phyloP scores from a whole-genome alignment of 441 rosid species.

The Geranium incanum region DNA sequence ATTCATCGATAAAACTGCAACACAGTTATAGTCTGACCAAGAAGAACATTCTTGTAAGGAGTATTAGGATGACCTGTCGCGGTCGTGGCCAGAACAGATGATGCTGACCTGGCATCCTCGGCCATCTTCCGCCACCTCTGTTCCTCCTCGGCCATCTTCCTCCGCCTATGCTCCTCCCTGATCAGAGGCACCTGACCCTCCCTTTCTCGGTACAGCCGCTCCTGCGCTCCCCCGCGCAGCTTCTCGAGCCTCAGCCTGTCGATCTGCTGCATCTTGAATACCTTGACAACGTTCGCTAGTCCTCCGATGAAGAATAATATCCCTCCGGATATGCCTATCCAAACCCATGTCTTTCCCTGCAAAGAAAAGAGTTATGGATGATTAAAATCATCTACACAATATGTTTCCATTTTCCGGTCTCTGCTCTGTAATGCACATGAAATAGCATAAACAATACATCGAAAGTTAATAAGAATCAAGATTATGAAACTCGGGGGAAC shows the following conservation, averaged over 20 bases:
- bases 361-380: neutral
- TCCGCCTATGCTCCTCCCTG: conserved; percentile 37
- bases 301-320: conserved; percentile 47
- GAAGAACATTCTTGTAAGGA: conserved; percentile 66
- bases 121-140: conserved; percentile 29
- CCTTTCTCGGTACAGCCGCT: conserved; percentile 34
- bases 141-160: conserved; percentile 32
- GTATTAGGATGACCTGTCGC: conserved; percentile 24
- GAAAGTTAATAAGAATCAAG: no score
- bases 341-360: conserved; percentile 47
- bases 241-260: conserved; percentile 54
- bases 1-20: no score
- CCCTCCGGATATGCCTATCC: conserved; percentile 51
- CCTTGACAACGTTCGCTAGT: conserved; percentile 52
- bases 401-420: no score
- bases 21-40: conserved; percentile 30
- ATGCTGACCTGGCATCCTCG: conserved; percentile 23
- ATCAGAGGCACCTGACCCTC: conserved; percentile 59
- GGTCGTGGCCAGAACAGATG: neutral
- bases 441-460: no score
- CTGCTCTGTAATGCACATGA: no score
- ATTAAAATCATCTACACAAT: no score
- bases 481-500: no score
- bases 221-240: conserved; percentile 66
- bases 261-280: conserved; percentile 59